Evolutionary conservation across 495 filamentous ascomycete species (phyloP), one percentile per base, ranked within the genome.

Genomic region (Tuber microsphaerosporum): DNA sequence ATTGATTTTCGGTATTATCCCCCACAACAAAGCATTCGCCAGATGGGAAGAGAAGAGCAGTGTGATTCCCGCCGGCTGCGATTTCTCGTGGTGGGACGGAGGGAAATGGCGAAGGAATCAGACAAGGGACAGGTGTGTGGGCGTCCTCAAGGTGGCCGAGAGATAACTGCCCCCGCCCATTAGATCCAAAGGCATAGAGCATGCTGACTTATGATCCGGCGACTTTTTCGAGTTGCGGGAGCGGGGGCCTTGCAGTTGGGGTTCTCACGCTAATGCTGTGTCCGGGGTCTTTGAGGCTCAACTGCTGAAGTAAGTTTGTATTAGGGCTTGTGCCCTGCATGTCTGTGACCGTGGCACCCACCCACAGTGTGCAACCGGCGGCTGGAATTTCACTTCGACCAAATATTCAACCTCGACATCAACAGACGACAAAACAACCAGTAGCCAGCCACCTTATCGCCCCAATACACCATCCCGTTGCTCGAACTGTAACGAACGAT

Each of bases 131-230:
- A 7, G 93, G 93, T 0, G 85, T 83, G 6, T 90, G 90, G 19
- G 91, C 88, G 83, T 97, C 94, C 75, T 93, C 87, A 69, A 84
- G 86, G 83, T 94, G 91, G 37, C 89, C 89, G 70, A 97, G 86
- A 48, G 91, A 93, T 48, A 99, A 88, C 82, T 99, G 95, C 72
- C 93, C 92, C 10, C 90, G 92, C 51, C 92, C 90, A 83, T 97
- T 99, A 43, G 94, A 97, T 46, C 95, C 95, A 77, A 97, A 89
- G n/a, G 93, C 90, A 82, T 90, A 93, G 68, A 97, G 85, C 70
- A 82, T 84, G 31, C 44, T 75, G 73, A 56, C 69, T 73, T 72
- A 37, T n/a, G n/a, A n/a, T n/a, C n/a, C 17, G 22, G 39, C 1
- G 45, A 71, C 69, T 71, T 76, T 65, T 43, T 74, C 71, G 73